Evolutionary conservation across 2,329 filamentous ascomycete genomes (phyloP).

Genomic region (Cladorrhinum sp.): DNA sequence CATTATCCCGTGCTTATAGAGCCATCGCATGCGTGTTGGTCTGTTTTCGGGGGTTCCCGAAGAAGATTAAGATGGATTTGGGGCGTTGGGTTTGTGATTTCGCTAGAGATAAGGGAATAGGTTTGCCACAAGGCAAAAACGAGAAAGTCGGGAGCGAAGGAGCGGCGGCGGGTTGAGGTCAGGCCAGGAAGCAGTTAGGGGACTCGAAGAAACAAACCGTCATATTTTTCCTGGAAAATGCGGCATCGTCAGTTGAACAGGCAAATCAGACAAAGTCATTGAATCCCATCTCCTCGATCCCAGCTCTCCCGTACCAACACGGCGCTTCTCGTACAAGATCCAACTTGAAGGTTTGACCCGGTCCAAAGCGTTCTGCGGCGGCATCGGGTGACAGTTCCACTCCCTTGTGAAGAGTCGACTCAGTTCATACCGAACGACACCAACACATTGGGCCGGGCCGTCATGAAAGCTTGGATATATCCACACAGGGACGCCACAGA

Average conservation of each 20-base stretch:
- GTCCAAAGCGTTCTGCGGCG: conserved; percentile 2
- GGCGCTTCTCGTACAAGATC: neutral
- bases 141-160: neutral
- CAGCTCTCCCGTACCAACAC: neutral
- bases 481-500: conserved; percentile 16
- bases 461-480: neutral
- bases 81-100: conserved; percentile 20
- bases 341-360: conserved; percentile 8
- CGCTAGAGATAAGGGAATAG: conserved; percentile 10
- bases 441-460: neutral
- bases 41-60: conserved; percentile 69
- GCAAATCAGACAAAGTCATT: conserved; percentile 10
- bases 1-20: conserved; percentile 44
- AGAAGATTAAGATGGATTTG: conserved; percentile 48
- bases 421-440: neutral
- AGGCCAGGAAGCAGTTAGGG: neutral
- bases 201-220: neutral
- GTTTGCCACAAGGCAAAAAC: conserved; percentile 13
- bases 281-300: neutral
- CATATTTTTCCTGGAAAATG: conserved; percentile 1
- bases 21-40: conserved; percentile 74
- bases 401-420: neutral
- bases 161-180: neutral
- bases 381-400: neutral
- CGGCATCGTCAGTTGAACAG: conserved; percentile 8